Conservation (phyloP, 1,284 basidiomycete species). For the Neotropicomus parvogracilis region DNA sequence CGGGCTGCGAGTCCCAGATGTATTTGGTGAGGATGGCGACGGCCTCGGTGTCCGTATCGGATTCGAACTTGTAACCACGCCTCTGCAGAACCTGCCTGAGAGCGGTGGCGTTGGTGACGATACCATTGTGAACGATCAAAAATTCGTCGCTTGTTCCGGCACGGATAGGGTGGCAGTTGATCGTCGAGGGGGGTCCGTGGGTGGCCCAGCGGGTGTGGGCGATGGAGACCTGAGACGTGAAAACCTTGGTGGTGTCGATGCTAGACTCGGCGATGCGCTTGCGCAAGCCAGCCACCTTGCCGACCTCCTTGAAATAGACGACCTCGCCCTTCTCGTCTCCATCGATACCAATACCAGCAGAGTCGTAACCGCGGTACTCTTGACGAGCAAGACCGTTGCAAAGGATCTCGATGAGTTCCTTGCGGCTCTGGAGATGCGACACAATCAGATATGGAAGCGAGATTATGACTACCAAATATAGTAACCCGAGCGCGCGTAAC, state of each 20-base stretch:
- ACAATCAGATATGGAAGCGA: constrained; percentile 16
- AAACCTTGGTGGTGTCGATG: constrained; percentile 80
- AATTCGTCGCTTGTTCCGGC: constrained; percentile 85
- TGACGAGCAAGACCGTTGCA: constrained; percentile 91
- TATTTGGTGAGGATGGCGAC: constrained; percentile 97
- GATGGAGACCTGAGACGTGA: constrained; percentile 90
- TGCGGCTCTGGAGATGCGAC: constrained; percentile 67
- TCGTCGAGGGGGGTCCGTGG: constrained; percentile 86
- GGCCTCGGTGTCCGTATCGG: constrained; percentile 97
- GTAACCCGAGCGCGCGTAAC: constrained; percentile 11
- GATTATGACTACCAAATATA: constrained; percentile 18
- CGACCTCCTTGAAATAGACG: constrained; percentile 96
- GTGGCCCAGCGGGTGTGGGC: constrained; percentile 99
- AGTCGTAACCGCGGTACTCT: constrained; percentile 99
- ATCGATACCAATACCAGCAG: constrained; percentile 93
- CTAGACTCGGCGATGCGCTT: constrained; percentile 82
- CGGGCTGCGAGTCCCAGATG: constrained; percentile 90
- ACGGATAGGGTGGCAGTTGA: constrained; percentile 96
- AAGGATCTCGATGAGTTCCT: constrained; percentile 89
- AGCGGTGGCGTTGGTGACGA: constrained; percentile 93
- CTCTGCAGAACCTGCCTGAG: constrained; percentile 93
- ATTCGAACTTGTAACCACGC: constrained; percentile 91
- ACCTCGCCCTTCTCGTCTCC: constrained; percentile 82
- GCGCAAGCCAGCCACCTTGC: constrained; percentile 93
- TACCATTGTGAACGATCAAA: constrained; percentile 97